These are phyloP conservation scores for Escallonia rubra DNA, from an alignment of 129 eudicot genomes.

Conservation along the genomic window DNA sequence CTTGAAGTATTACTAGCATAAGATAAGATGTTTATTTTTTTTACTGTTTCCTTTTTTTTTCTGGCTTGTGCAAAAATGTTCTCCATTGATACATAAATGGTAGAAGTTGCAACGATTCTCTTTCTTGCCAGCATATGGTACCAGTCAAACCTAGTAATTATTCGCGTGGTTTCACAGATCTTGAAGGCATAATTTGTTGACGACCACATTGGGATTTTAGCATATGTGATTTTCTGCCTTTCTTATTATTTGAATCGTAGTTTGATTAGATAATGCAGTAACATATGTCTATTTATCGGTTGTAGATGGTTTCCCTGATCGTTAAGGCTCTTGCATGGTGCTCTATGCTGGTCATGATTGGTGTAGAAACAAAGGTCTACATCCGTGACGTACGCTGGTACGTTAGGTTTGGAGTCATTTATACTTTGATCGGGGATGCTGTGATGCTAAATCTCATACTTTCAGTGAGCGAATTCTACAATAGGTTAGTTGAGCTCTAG, in stretches of 20 bases:
- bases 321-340: slow-evolving; percentile 82
- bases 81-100: no score
- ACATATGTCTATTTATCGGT: background rate
- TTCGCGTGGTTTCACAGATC: background rate
- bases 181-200: background rate
- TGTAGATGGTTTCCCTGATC: slow-evolving; percentile 64
- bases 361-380: slow-evolving; percentile 69
- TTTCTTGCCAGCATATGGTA: no score
- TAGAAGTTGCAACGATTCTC: no score
- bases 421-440: slow-evolving; percentile 71
- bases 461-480: slow-evolving; percentile 53
- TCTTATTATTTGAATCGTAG: slow-evolving; percentile 5
- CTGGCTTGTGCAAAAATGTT: no score
- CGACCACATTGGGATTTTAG: background rate
- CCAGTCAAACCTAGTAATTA: no score
- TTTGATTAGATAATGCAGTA: background rate
- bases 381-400: slow-evolving; percentile 83
- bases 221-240: background rate
- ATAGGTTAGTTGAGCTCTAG: slow-evolving; percentile 34
- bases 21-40: no score
- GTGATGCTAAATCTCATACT: slow-evolving; percentile 62
- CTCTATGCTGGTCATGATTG: slow-evolving; percentile 60
- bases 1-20: no score
- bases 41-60: no score
- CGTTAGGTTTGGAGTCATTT: slow-evolving; percentile 71